These are phyloP conservation scores for Pilobolus umbonatus DNA, from an alignment of 192 early-diverging fungal genomes.

Conservation along the genomic window DNA sequence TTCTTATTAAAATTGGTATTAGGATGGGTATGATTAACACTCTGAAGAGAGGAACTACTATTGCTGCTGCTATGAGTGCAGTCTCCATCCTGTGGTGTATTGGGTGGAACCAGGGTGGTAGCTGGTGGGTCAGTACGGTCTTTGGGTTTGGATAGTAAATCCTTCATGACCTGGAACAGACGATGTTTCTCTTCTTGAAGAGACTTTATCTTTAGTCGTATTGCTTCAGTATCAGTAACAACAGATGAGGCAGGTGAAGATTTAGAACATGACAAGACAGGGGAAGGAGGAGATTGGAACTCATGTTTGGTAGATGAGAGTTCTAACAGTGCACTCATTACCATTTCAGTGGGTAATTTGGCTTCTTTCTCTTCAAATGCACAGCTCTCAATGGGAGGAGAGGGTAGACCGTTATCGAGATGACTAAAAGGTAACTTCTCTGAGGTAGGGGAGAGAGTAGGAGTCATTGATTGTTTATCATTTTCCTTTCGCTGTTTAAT, in stretches of 20 bases:
- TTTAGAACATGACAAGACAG: neutral
- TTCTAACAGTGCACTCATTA: constrained; percentile 6
- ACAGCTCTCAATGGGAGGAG: constrained; percentile 15
- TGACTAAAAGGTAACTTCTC: constrained; percentile 2
- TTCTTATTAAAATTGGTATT: neutral
- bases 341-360: constrained; percentile 2
- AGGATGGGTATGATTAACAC: neutral
- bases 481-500: constrained; percentile 10
- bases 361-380: constrained; percentile 1
- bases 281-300: constrained; percentile 7
- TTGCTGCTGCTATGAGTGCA: too few relatives aligned
- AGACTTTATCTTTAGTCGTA: neutral
- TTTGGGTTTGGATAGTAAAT: neutral
- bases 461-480: neutral
- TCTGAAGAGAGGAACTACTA: too few relatives aligned
- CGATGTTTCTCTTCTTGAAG: constrained; percentile 15
- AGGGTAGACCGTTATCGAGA: constrained; percentile 20
- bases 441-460: neutral
- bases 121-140: neutral
- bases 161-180: constrained; percentile 21
- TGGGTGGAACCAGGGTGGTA: neutral
- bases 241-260: neutral
- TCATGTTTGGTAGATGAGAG: neutral
- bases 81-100: too few relatives aligned
- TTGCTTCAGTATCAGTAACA: neutral